Evolutionary conservation across 2,329 filamentous ascomycete species (phyloP), one percentile per base, ranked within the genome.

Genomic region (Neofusicoccum sp.): DNA sequence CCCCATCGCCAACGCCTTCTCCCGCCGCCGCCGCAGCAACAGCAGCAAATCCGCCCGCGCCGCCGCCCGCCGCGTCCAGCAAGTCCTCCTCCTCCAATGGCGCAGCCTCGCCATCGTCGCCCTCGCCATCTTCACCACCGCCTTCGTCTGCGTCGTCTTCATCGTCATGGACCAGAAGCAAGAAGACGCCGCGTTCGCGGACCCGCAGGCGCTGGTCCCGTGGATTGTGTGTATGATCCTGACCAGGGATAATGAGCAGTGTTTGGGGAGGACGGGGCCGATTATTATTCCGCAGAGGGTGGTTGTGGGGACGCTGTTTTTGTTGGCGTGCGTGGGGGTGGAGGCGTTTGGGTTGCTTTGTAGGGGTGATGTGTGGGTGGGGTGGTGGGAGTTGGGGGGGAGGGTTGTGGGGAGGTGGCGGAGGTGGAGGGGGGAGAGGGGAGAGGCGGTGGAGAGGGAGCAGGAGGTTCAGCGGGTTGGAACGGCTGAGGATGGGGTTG

Each of bases 71-170:
- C 87, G 95, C 68, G 85, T 99, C 34, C 87, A 87, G 65, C 88
- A 92, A 66, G 92, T 98, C 16, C 84, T 99, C 36, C 86, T 89
- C 71, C 84, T 98, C 4, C 95, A 99, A 75, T 99, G 95, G 95
- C 86, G 93, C 67, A 93, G 93, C 45, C 93, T 97, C 63, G 85
- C 87, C 40, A 90, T 98, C 63, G 92, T 97, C 12, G 80, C 96
- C 58, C 89, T 97, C 71, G 96, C 98, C 66, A 84, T 97, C 62
- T 84, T 86, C 62, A 93, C 98, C 71, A 91, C 98, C 64, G 87
- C 97, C 68, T 96, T 96, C 82, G 96, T 98, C 75, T 88, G 92
- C 2, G 81, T 96, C 48, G 84, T 96, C 58, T 98, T 98, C 71
- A 88, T 98, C 51, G 90, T 91, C 71, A 84, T 96, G 70, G 88